phyloP scores from a whole-genome alignment of 176 grass and related monocot genomes.

The Tillandsia leiboldiana region DNA sequence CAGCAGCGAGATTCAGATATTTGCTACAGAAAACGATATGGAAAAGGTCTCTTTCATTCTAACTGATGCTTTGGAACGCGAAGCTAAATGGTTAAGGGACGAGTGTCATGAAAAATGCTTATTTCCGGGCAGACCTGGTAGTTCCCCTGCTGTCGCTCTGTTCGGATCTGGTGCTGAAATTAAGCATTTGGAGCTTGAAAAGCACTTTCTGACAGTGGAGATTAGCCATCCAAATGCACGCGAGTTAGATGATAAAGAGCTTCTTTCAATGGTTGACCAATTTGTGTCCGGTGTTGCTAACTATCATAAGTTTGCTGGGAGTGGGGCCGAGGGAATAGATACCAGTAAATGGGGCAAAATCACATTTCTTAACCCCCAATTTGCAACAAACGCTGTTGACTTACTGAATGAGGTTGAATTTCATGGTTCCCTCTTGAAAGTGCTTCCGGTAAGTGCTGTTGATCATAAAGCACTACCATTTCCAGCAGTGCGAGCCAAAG shows the following conservation, averaged over 20 bases:
- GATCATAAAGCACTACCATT: slow-evolving; percentile 44
- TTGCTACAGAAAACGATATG: slow-evolving; percentile 54
- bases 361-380: slow-evolving; percentile 68
- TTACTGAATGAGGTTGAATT: slow-evolving; percentile 60
- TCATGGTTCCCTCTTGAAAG: slow-evolving; percentile 60
- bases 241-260: slow-evolving; percentile 63
- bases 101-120: slow-evolving; percentile 68
- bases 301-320: slow-evolving; percentile 35
- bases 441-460: slow-evolving; percentile 28
- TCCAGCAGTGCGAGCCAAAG: slow-evolving; percentile 68
- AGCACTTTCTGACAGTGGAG: slow-evolving; percentile 62
- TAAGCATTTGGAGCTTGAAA: slow-evolving; percentile 90
- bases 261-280: slow-evolving; percentile 55
- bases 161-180: slow-evolving; percentile 93
- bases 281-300: slow-evolving; percentile 40
- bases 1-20: slow-evolving; percentile 48
- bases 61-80: slow-evolving; percentile 42
- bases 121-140: slow-evolving; percentile 38
- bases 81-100: slow-evolving; percentile 50
- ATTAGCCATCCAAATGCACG: slow-evolving; percentile 60
- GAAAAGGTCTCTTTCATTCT: slow-evolving; percentile 38
- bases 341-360: slow-evolving; percentile 67
- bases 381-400: slow-evolving; percentile 54
- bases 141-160: slow-evolving; percentile 38
- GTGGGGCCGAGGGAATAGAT: slow-evolving; percentile 31